These are phyloP conservation scores for Trichoderma gamsii DNA, from an alignment of 495 filamentous ascomycete species.

Conservation along the genomic window DNA sequence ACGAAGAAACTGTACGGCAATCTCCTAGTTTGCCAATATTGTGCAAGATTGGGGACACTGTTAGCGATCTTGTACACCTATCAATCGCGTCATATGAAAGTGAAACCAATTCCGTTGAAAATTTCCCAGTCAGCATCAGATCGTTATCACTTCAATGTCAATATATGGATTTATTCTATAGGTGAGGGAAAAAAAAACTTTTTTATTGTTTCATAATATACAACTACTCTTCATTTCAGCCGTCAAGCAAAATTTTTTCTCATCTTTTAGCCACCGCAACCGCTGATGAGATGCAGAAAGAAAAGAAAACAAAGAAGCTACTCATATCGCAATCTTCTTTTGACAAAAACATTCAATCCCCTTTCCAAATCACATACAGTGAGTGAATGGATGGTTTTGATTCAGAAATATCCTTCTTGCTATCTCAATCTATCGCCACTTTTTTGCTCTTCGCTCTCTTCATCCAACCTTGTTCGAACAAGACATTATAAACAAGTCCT, in stretches of 20 bases:
- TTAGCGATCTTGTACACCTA: too few relatives aligned
- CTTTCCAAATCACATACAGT: neutral
- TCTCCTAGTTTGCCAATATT: too few relatives aligned
- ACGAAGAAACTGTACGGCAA: too few relatives aligned
- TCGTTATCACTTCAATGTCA: too few relatives aligned
- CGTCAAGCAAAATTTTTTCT: neutral
- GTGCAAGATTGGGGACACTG: too few relatives aligned
- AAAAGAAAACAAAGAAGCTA: neutral
- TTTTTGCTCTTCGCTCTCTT: neutral
- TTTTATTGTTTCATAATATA: conserved; percentile 3
- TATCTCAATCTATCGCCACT: neutral
- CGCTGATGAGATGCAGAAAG: neutral
- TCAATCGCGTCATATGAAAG: too few relatives aligned
- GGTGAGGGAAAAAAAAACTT: neutral
- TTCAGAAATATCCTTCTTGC: neutral
- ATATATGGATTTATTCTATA: too few relatives aligned
- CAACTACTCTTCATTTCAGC: neutral
- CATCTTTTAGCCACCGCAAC: neutral
- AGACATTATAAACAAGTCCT: neutral
- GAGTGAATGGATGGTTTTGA: neutral
- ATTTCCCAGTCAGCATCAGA: too few relatives aligned
- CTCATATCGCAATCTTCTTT: too few relatives aligned
- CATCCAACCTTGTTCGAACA: neutral
- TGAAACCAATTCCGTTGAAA: too few relatives aligned
- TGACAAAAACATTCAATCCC: neutral